phyloP scores from a whole-genome alignment of 2,329 filamentous ascomycete genomes.

The Colletotrichum aenigma region DNA sequence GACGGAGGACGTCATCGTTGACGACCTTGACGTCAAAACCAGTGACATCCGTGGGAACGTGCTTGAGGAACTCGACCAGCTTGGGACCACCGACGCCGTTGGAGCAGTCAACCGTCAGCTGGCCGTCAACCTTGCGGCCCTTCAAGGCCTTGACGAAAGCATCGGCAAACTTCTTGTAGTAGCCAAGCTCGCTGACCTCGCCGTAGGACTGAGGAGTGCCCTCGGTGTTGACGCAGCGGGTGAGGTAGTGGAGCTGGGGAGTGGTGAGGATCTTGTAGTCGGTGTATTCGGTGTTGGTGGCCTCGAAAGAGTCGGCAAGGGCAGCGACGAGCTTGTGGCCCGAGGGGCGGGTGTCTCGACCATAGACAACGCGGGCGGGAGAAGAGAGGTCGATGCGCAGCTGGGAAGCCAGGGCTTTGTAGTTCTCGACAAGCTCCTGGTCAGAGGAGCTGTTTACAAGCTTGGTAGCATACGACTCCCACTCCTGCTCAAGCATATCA shows the following conservation, averaged over 20 bases:
- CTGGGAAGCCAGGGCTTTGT: slow-evolving; percentile 74
- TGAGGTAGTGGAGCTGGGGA: slow-evolving; percentile 97
- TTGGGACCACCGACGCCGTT: slow-evolving; percentile 97
- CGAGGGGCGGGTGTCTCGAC: slow-evolving; percentile 90
- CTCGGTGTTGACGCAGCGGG: slow-evolving; percentile 91
- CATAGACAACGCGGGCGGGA: slow-evolving; percentile 83
- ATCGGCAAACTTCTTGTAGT: slow-evolving; percentile 88
- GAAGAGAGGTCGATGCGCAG: slow-evolving; percentile 76
- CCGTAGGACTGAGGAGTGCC: slow-evolving; percentile 88
- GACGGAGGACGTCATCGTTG: slow-evolving; percentile 91
- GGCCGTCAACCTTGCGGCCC: slow-evolving; percentile 74
- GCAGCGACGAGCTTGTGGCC: slow-evolving; percentile 83
- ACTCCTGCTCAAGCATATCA: slow-evolving; percentile 96
- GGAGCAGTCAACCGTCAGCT: slow-evolving; percentile 88
- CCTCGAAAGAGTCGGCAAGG: slow-evolving; percentile 79
- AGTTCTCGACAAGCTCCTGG: slow-evolving; percentile 75
- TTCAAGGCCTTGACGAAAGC: slow-evolving; percentile 87
- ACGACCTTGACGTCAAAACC: slow-evolving; percentile 82
- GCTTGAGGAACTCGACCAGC: slow-evolving; percentile 83
- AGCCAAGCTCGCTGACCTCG: slow-evolving; percentile 85
- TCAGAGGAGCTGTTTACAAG: slow-evolving; percentile 86
- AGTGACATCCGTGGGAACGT: slow-evolving; percentile 72
- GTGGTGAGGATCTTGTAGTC: slow-evolving; percentile 95
- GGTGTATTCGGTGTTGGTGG: slow-evolving; percentile 73
- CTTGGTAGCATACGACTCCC: slow-evolving; percentile 87